Conservation (phyloP, 169 alveolate genomes). For the Eimeria praecox region DNA sequence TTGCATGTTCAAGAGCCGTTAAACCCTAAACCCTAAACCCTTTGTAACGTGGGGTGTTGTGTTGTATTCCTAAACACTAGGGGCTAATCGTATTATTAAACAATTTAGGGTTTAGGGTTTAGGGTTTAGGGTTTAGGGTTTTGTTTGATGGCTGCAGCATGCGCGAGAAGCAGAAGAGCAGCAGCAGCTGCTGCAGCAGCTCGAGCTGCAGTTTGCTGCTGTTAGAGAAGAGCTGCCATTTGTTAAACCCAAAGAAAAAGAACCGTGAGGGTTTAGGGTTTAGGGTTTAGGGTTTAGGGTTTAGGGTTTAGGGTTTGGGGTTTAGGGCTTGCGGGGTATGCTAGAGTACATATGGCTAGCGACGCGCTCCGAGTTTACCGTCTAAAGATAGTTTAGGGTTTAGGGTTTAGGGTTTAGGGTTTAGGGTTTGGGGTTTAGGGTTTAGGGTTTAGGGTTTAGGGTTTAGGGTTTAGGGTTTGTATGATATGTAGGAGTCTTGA, state of each 20-base stretch:
- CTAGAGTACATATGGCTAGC: too few species aligned
- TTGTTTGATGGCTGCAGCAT: background rate
- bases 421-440: background rate
- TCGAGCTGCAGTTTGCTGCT: conserved; percentile 34
- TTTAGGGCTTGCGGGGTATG: background rate
- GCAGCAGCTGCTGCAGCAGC: conserved; percentile 56
- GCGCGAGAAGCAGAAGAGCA: conserved; percentile 50
- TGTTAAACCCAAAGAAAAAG: background rate
- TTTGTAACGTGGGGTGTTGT: background rate
- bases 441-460: background rate
- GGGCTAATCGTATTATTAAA: background rate
- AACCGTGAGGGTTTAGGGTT: conserved; percentile 45
- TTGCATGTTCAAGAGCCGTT: too few species aligned
- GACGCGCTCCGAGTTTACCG: too few species aligned
- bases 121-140: conserved; percentile 37
- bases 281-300: conserved; percentile 36
- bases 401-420: background rate
- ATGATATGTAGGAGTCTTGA: background rate
- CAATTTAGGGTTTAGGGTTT: conserved; percentile 62
- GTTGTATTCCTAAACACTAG: background rate
- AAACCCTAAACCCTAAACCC: background rate
- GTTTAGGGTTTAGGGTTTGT: background rate
- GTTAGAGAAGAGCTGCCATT: conserved; percentile 7
- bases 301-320: background rate
- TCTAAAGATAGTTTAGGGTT: too few species aligned